Evolutionary conservation across 352 stramenopile genomes (phyloP).

Genomic region (Halophytophthora batemanensis): DNA sequence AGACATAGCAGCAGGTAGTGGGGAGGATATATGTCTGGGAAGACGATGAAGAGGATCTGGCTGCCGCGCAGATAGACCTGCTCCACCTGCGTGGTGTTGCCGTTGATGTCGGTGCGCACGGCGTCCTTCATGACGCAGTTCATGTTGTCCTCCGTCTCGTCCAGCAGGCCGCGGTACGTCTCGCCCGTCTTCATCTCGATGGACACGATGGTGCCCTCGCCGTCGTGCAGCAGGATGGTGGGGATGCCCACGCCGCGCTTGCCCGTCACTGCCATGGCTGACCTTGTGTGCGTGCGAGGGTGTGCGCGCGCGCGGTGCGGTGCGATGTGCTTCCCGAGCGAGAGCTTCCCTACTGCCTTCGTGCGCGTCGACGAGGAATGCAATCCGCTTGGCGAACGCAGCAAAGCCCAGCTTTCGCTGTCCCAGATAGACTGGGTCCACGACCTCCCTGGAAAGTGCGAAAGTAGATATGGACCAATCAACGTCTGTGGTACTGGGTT

Average conservation of each 20-base stretch:
- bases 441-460: conserved; percentile 11
- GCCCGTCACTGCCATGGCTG: conserved; percentile 83
- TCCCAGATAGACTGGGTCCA: too few relatives aligned
- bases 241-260: conserved; percentile 84
- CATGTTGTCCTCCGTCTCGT: conserved; percentile 90
- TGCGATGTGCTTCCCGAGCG: too few relatives aligned
- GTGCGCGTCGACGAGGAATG: too few relatives aligned
- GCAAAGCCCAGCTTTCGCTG: too few relatives aligned
- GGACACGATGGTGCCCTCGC: conserved; percentile 85
- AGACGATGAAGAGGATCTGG: conserved; percentile 87
- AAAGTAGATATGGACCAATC: conserved; percentile 1
- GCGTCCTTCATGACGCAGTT: conserved; percentile 88
- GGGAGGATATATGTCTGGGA: conserved; percentile 88
- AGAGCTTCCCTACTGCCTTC: background rate
- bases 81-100: conserved; percentile 77
- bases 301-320: too few relatives aligned
- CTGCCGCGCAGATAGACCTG: conserved; percentile 82
- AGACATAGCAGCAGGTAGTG: conserved; percentile 8
- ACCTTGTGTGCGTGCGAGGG: too few relatives aligned
- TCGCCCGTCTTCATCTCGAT: conserved; percentile 87
- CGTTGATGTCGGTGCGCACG: conserved; percentile 78
- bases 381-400: too few relatives aligned
- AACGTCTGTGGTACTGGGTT: background rate
- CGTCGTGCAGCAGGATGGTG: conserved; percentile 84
- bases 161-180: conserved; percentile 79